Evolutionary conservation across 1,284 basidiomycete species (phyloP), one percentile per base, ranked within the genome.

Genomic region (Rhodotorula sp.): DNA sequence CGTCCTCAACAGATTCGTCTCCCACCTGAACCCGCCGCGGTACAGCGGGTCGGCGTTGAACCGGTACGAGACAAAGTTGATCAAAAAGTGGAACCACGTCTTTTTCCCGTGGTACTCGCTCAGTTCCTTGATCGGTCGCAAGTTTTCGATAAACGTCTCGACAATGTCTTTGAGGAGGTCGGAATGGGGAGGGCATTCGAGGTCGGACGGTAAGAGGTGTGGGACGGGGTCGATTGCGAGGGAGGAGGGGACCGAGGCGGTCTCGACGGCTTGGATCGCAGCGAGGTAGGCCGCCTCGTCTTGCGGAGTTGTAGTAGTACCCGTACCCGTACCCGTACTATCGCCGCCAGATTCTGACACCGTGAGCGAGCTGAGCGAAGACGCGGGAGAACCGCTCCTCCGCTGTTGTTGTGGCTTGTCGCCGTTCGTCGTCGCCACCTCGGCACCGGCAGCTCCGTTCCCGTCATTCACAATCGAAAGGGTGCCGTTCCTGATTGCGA

Each of bases 71-170:
- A 70, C 68, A 51, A 73, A 75, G 51, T 72, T 67, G 64, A 75
- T 69, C 24, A 73, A 30, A 49, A 69, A 75, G 53, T 66, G 62
- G 54, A 75, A 71, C 73, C 73, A 75, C 15, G 69, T 69, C 60
- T 70, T 72, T 17, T 68, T 60, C 17, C 65, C 71, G 33, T 73
- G 68, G 55, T 70, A 69, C 44, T 73, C 62, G 44, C 59, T 61
- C 29, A 71, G 37, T 20, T 70, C 71, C 5, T 68, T 60, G 22
- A 69, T 45, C 26, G 26, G 49, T 3, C 30, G 30, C 30, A 73
- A 53, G 48, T 58, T 60, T 6, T 64, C 30, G 56, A 69, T 64
- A 53, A 75, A 66, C 17, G 55, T 29, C 1, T 67, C 49, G 45
- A 68, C 51, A 37, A 72, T 49, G 60, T 68, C 44, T 10, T 26